Base-by-base conservation (phyloP, 2,329 filamentous ascomycete species). In the Penicillium brevicompactum region DNA sequence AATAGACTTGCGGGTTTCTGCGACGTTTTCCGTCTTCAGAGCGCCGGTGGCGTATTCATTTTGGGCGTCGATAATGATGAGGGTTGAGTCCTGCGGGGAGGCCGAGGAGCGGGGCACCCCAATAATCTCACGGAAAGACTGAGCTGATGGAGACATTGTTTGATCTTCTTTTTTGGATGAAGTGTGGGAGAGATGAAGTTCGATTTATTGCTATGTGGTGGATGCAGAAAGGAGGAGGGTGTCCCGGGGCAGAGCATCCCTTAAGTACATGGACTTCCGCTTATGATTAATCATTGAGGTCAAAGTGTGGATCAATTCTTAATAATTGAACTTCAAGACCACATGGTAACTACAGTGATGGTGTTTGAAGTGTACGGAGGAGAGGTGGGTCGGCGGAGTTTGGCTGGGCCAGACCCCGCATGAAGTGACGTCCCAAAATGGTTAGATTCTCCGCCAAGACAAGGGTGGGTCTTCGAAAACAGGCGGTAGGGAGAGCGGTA, bases 61-160 rank as follows among this genome's bases (percentile, higher is more conserved):
- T 65, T 90, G 87, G 1, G 87, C 87, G 67, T 89, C 86, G 66
- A 89, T 85, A 70, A 89, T 88, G 63, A 89, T 72, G 43, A 89
- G 78, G 2, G 82, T 80, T 59, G 81, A 85, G 72, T 89, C 85
- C 42, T 71, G 69, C 0, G 81, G 74, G 0, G 82, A 81, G 7
- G 85, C 85, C 0, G 80, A 82, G 13, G 82, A 84, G 22, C 80
- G 79, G 9, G 76, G 67, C 11, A 81, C 73, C 54, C 86, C 86
- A 51, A 88, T 65, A 54, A 85, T 72, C 32, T 78, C 62, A 55
- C 84, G 82, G 74, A 84, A 82, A 14, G 66, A 68, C 41, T 56
- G 37, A 22, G n/a, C 31, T 4, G 52, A 18, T 9, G 41, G 47
- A 42, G 61, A 62, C 60, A 62, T 62, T 21, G 14, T 41, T 10